phyloP scores from a whole-genome alignment of 2,329 filamentous ascomycete genomes.

The Aspergillus persii region DNA sequence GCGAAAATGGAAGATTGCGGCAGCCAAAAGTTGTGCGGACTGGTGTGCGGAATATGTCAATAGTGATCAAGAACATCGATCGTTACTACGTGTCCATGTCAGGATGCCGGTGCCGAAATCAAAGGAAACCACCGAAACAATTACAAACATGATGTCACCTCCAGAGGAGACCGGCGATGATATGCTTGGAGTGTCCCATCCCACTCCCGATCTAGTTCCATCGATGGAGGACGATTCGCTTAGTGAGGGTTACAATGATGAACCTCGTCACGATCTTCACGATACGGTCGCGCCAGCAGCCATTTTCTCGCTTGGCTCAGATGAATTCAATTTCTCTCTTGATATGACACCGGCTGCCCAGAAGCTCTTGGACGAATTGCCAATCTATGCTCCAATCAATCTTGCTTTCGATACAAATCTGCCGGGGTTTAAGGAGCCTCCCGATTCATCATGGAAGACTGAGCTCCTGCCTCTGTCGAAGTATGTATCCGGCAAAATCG shows the following conservation, averaged over 20 bases:
- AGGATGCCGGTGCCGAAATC: constrained; percentile 32
- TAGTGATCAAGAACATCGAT: constrained; percentile 61
- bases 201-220: constrained; percentile 66
- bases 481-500: constrained; percentile 78
- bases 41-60: constrained; percentile 81
- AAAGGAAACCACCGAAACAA: constrained; percentile 22
- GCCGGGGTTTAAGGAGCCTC: constrained; percentile 58
- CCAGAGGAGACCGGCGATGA: constrained; percentile 35
- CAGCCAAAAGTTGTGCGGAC: constrained; percentile 74
- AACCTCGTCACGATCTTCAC: constrained; percentile 43
- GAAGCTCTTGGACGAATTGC: constrained; percentile 74
- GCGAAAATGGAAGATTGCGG: constrained; percentile 84
- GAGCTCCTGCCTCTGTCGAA: constrained; percentile 83
- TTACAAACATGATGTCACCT: constrained; percentile 31
- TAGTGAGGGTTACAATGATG: constrained; percentile 47
- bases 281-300: constrained; percentile 63
- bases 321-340: constrained; percentile 78
- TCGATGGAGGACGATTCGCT: constrained; percentile 61
- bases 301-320: constrained; percentile 77
- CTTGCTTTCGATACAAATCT: constrained; percentile 59
- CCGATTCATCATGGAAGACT: constrained; percentile 70
- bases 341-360: constrained; percentile 72
- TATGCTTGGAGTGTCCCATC: constrained; percentile 40
- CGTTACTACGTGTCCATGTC: constrained; percentile 64
- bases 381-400: constrained; percentile 66